Evolutionary conservation across 2,329 filamentous ascomycete genomes (phyloP).

Genomic region (Venturia asperata): DNA sequence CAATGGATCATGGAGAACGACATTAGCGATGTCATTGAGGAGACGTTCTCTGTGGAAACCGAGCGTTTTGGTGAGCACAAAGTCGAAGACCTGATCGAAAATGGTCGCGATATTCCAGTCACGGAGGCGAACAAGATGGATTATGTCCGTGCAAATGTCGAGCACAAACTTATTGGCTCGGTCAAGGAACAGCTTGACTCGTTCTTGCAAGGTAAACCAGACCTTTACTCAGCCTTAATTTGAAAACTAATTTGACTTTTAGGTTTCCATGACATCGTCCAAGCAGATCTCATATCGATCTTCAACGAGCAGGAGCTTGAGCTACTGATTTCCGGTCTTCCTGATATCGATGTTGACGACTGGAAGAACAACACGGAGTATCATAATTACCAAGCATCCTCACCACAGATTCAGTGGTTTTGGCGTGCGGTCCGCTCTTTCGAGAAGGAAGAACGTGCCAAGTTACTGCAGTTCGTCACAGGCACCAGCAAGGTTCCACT

Average conservation of each 20-base stretch:
- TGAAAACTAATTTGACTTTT: constrained; percentile 17
- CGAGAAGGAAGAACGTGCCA: constrained; percentile 97
- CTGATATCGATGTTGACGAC: constrained; percentile 95
- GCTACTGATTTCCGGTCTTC: constrained; percentile 89
- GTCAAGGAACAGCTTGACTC: constrained; percentile 91
- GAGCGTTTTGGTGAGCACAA: constrained; percentile 89
- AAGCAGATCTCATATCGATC: constrained; percentile 86
- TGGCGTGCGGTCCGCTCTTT: constrained; percentile 96
- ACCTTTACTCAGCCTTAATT: neutral
- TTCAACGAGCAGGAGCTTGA: constrained; percentile 99
- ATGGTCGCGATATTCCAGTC: constrained; percentile 85
- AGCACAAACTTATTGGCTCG: constrained; percentile 85
- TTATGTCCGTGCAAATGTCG: constrained; percentile 88
- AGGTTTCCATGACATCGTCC: constrained; percentile 98
- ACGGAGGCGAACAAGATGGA: constrained; percentile 99
- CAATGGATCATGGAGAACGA: constrained; percentile 99
- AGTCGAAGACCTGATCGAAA: constrained; percentile 76
- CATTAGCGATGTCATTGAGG: constrained; percentile 94
- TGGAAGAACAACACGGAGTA: constrained; percentile 99
- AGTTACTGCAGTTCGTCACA: constrained; percentile 94
- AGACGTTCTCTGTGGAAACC: constrained; percentile 90
- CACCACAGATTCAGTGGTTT: constrained; percentile 98
- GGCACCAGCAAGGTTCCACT: constrained; percentile 97
- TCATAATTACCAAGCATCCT: constrained; percentile 91
- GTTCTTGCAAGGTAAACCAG: constrained; percentile 66